Conservation (phyloP, 2,329 filamentous ascomycete species). For the Aspergillus pseudotamarii region DNA sequence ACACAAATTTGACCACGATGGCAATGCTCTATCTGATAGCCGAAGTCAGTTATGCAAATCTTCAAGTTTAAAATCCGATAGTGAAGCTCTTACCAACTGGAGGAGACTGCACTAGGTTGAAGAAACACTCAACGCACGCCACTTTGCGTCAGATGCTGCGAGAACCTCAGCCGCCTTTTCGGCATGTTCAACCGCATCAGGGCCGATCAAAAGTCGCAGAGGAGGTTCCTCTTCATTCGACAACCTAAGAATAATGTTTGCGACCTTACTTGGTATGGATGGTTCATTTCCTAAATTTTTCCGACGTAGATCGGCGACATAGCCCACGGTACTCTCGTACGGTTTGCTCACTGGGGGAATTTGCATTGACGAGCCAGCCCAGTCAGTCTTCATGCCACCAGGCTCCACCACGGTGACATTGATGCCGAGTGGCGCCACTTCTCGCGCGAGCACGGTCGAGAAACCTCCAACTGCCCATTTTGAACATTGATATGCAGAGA, state of each 20-base stretch:
- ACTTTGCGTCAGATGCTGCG: background rate
- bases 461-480: conserved; percentile 48
- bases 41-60: no score
- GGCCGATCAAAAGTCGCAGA: background rate
- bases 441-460: conserved; percentile 39
- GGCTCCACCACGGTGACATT: conserved; percentile 46
- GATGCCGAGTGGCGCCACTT: conserved; percentile 42
- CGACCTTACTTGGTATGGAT: background rate
- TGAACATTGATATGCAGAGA: conserved; percentile 41
- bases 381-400: conserved; percentile 48
- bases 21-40: no score
- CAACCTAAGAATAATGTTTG: background rate
- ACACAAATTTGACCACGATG: background rate
- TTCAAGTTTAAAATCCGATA: no score
- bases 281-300: background rate
- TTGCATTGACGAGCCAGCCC: conserved; percentile 35
- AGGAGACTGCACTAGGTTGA: background rate
- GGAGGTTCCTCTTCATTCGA: background rate
- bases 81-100: no score
- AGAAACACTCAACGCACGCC: background rate
- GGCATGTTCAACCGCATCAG: background rate
- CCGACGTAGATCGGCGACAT: background rate
- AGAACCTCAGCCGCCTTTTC: background rate
- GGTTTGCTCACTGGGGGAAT: conserved; percentile 34
- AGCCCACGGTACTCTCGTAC: conserved; percentile 24